Base-by-base conservation (phyloP, 2,329 filamentous ascomycete genomes). In the Talaromyces marneffei region DNA sequence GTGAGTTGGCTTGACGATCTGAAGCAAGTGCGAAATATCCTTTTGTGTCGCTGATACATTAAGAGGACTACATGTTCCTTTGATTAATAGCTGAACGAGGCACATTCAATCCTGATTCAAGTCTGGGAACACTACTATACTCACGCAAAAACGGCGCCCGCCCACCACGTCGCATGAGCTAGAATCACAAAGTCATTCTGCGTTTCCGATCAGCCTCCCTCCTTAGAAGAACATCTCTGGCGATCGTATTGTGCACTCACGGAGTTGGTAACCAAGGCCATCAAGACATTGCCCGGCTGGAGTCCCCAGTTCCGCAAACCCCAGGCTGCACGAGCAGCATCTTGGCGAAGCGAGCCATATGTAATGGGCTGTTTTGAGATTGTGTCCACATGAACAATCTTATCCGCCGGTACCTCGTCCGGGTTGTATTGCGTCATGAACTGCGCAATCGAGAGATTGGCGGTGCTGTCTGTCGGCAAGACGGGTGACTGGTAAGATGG, bases 401-500 rank as follows among this genome's bases (percentile, higher is more conserved):
- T 70, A 1, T 66, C 60, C 37, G 63, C 58, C 3, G 56, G 39
- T n/a, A 68, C 66, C 14, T 62, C 63, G 54, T 68, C 67, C 12
- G 68, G 68, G 37, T 70, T 70, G 61, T 69, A 69, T 31, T 60
- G 57, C 9, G 65, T 65, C 65, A 70, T 69, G 16, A 69, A 63
- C 40, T 66, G 65, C 4, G 68, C 59, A 59, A 70, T 65, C 7
- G 67, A 69, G 20, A 69, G 46, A 14, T 27, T 46, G 23, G 42
- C 27, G 4, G 42, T 46, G 23, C 12, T 46, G 14, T 46, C 42
- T 27, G 42, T 46, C 42, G 42, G 42, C 16, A 46, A 46, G 42
- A 46, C 42, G 4, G 42, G 42, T 7, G 42, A 46, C 4, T 46
- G 42, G 14, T 27, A 46, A 14, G 42, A 16, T n/a, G 42, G 12